Evolutionary conservation across 371 early-diverging fungal species (phyloP), one percentile per base, ranked within the genome.

Genomic region (Caulochytrium protostelioides): DNA sequence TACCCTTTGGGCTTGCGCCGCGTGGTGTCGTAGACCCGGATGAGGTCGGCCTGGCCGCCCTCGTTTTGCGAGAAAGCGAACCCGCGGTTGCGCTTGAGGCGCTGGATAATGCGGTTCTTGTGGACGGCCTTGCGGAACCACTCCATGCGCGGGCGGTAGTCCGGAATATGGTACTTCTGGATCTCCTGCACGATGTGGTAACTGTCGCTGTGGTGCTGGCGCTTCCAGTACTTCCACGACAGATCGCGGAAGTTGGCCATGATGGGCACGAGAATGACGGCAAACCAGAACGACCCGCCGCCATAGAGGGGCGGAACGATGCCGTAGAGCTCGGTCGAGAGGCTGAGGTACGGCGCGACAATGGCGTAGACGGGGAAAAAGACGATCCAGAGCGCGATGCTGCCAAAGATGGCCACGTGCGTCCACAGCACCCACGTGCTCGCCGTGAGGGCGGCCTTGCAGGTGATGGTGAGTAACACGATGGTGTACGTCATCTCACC

Each of bases 11-110:
- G 90, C 59, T 89, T 90, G 38, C 74, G 66, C 35, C 74, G 54
- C 1, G 95, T 94, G 27, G 95, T 94, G 60, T 94, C 92, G 61
- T 94, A 94, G 23, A 81, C 74, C 25, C 91, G 72, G 39, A 92
- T 85, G 31, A 95, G 57, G 43, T 83, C 73, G 22, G 81, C 79
- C 54, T 90, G 90, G 13, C 91, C 97, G 42, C 73, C 73, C 44
- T 95, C 97, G 54, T 74, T 87, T 52, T 95, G 94, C 27, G 90
- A 85, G 50, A 95, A 95, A 6, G 97, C 97, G 56, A 78, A 95
- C 22, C 97, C 97, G 21, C 97, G 73, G 36, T 71, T 84, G 23
- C 84, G 70, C 46, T 83, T 86, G 18, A 86, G 58, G 18, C 92
- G 70, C 50, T 95, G 94, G 37, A 83, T 77, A 46, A 78, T 65